Evolutionary conservation across 352 stramenopile species (phyloP), one percentile per base, ranked within the genome.

Genomic region (Pythium phragmitis): DNA sequence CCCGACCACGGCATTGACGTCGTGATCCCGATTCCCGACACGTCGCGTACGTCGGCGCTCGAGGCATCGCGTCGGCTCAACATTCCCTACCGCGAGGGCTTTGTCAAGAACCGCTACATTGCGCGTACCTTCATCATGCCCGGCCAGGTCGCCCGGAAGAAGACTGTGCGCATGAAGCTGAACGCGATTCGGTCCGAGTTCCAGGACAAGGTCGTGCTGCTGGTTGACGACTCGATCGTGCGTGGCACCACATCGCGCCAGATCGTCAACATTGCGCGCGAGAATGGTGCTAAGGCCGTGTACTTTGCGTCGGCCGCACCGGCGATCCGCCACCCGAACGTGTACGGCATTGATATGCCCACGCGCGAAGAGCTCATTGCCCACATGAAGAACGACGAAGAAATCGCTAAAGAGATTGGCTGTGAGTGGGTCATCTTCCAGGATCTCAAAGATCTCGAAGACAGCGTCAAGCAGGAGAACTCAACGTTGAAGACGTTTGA

Each of bases 91-190:
- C 91, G 96, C 26, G 97, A 99, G 68, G 97, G 97, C 4, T 99
- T 99, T 68, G 98, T 99, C 63, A 99, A 99, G 85, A 99, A 99
- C 82, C 87, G 97, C 28, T 99, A 99, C 81, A 99, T 99, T 71
- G 96, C 96, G 37, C 85, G 94, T 52, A 99, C 98, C 8, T 99
- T 99, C 79, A 99, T 99, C 79, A 99, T 99, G 97, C 98, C 98
- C 19, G 97, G 97, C 54, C 97, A 99, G 75, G 74, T 92, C 4
- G 80, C 91, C 33, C 85, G 94, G 39, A 96, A 98, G 76, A 99
- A 99, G 71, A 98, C 88, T 13, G 97, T 99, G 54, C 85, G 97
- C 51, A 96, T 99, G 78, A 99, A 99, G 87, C 74, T 99, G 49
- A 99, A 99, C 74, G 97, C 97, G 6, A 97, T 99, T 74, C 76